Evolutionary conservation across 2,329 filamentous ascomycete genomes (phyloP).

Genomic region (Penicillium paneum): DNA sequence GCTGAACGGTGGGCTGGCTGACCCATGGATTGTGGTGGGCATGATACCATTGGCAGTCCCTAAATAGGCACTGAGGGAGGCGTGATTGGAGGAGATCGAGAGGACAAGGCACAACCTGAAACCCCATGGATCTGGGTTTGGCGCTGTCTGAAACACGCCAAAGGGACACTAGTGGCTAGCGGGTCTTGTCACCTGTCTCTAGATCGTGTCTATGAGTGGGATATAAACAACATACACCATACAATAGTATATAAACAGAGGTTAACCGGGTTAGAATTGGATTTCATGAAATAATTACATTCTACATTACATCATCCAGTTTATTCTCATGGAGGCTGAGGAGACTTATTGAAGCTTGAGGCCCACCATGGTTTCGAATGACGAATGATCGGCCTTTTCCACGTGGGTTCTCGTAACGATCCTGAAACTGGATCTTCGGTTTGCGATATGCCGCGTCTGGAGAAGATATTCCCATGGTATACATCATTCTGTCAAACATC

Average conservation of each 20-base stretch:
- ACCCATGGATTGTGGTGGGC: slow-evolving; percentile 6
- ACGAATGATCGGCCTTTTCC: background rate
- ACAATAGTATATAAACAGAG: background rate
- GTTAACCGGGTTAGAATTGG: too few relatives aligned
- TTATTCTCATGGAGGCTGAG: background rate
- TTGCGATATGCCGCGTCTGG: background rate
- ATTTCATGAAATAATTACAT: too few relatives aligned
- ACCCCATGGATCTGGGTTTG: slow-evolving; percentile 23
- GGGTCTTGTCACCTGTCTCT: slow-evolving; percentile 1
- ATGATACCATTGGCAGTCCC: background rate
- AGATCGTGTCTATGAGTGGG: background rate
- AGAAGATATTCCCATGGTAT: background rate
- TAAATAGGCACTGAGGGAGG: background rate
- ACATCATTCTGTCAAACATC: background rate
- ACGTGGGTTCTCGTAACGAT: slow-evolving; percentile 2
- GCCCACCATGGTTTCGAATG: background rate
- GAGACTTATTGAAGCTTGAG: background rate
- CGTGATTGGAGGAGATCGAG: slow-evolving; percentile 1
- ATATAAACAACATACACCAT: too few relatives aligned
- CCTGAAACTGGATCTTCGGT: slow-evolving; percentile 2
- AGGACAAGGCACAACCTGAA: slow-evolving; percentile 22
- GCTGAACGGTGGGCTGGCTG: slow-evolving; percentile 21
- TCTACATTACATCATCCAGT: background rate
- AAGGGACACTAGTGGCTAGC: slow-evolving; percentile 23
- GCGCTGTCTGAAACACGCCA: slow-evolving; percentile 31